Percentiles rank a stretch among this genome's conserved stretches.
Evolutionary conservation across 1,284 basidiomycete species (phyloP).

Genomic region (Cutaneotrichosporon sp.): DNA sequence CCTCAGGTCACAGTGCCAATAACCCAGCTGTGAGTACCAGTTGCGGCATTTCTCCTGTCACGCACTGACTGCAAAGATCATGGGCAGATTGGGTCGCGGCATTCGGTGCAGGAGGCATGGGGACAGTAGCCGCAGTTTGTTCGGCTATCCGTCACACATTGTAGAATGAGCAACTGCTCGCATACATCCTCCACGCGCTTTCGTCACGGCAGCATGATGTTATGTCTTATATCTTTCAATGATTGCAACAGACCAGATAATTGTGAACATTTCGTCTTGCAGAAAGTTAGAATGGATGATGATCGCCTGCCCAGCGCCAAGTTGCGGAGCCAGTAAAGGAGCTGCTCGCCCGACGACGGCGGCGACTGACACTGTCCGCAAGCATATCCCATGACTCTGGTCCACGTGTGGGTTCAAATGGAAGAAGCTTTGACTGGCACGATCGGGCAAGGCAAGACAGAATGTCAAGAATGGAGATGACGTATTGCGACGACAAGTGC

Average conservation of each 20-base stretch:
- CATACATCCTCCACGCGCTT: constrained; percentile 1
- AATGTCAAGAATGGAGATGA: constrained; percentile 37
- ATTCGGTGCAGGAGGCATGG: constrained; percentile 35
- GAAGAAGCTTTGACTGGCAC: constrained; percentile 16
- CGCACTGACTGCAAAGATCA: constrained; percentile 18
- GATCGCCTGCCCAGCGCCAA: constrained; percentile 28
- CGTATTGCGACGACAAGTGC: constrained; percentile 31
- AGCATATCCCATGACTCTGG: constrained; percentile 15
- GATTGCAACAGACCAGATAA: neutral
- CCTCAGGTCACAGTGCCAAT: constrained; percentile 22
- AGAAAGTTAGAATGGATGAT: neutral
- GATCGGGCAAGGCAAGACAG: constrained; percentile 26
- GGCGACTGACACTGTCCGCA: constrained; percentile 22
- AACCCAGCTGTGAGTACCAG: constrained; percentile 29
- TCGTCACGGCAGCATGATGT: constrained; percentile 1
- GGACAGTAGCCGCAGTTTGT: constrained; percentile 7
- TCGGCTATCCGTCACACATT: neutral
- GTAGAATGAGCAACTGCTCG: neutral
- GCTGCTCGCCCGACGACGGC: constrained; percentile 20
- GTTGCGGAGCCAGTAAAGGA: constrained; percentile 20
- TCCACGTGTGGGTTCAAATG: constrained; percentile 1
- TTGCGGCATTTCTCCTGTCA: neutral
- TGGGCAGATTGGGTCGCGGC: constrained; percentile 36
- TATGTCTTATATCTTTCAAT: constrained; percentile 4
- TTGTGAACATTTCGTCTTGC: neutral